Percentiles rank a stretch among this genome's conserved stretches.
phyloP scores from a whole-genome alignment of 2,329 filamentous ascomycete species.

The Ophiocordyceps sinensis region DNA sequence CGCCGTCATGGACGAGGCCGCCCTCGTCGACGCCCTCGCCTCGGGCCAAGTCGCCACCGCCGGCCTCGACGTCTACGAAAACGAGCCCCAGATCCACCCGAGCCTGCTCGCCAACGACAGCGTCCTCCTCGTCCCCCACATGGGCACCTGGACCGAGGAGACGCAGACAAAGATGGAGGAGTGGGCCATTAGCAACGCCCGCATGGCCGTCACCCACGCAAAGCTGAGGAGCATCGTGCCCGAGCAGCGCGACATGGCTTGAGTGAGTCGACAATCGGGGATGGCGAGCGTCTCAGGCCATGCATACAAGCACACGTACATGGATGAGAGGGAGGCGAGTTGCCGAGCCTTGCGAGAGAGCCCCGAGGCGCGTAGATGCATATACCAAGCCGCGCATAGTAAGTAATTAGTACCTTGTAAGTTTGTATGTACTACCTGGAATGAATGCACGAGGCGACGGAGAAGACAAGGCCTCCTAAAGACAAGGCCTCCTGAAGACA shows the following conservation, averaged over 20 bases:
- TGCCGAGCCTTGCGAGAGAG: no score
- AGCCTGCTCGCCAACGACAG: conserved; percentile 55
- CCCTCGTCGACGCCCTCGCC: conserved; percentile 59
- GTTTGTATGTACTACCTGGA: no score
- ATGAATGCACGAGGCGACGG: no score
- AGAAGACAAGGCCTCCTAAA: no score
- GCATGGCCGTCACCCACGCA: conserved; percentile 44
- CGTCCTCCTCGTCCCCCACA: conserved; percentile 67
- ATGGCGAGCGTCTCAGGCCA: neutral
- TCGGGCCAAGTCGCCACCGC: conserved; percentile 54
- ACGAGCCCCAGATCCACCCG: conserved; percentile 64
- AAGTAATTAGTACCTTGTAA: no score
- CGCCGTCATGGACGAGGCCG: conserved; percentile 68
- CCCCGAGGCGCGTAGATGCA: no score
- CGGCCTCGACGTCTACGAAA: conserved; percentile 71
- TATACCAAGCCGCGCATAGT: no score
- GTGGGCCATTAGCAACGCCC: conserved; percentile 59
- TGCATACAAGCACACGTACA: neutral
- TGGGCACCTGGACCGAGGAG: conserved; percentile 71
- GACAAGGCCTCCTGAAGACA: no score
- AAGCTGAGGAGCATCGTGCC: conserved; percentile 55
- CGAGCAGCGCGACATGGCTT: conserved; percentile 40
- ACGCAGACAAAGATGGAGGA: conserved; percentile 56
- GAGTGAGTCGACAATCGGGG: neutral
- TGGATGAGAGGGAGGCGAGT: no score